A percentile compares a stretch with the other conserved stretches of the same genome.
These are phyloP conservation scores for Gastrodia elata DNA, from an alignment of 106 monocot genomes.

Conservation along the genomic window DNA sequence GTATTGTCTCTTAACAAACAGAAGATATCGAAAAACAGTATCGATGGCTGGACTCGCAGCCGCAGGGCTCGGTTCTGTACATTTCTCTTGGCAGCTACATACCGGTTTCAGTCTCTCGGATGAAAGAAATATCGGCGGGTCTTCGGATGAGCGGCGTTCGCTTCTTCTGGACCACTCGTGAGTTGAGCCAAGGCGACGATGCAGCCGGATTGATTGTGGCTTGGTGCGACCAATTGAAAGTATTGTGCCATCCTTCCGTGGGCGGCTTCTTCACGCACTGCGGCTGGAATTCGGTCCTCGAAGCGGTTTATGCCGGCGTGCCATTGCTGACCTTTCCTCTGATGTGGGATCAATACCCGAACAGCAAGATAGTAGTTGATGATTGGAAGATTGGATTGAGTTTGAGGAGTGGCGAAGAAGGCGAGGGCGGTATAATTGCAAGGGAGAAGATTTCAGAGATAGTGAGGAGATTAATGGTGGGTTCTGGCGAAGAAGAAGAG, in stretches of 20 bases:
- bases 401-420: conserved; percentile 9
- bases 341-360: conserved; percentile 35
- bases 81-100: conserved; percentile 59
- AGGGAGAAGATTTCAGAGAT: conserved; percentile 16
- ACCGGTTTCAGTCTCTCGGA: conserved; percentile 13
- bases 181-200: neutral
- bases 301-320: conserved; percentile 33
- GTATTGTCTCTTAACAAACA: no score
- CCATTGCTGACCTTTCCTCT: conserved; percentile 54
- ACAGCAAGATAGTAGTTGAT: conserved; percentile 32
- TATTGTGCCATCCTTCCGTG: conserved; percentile 43
- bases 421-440: conserved; percentile 2
- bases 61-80: conserved; percentile 39
- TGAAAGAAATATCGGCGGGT: conserved; percentile 37
- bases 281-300: conserved; percentile 70
- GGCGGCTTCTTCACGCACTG: conserved; percentile 73
- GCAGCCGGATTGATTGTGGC: neutral
- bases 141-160: conserved; percentile 20
- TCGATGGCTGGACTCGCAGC: conserved; percentile 56
- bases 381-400: conserved; percentile 41
- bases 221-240: conserved; percentile 54
- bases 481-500: conserved; percentile 16
- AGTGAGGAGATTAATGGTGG: conserved; percentile 33
- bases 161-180: conserved; percentile 36
- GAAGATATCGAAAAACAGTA: no score